Evolutionary conservation across 129 eudicot genomes (phyloP).

Genomic region (Helianthus annuus): HanXRQr2.0-SUNRISE NC_035449.2:95013973-95014472

Average conservation of each 20-base stretch:
- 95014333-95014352: slow-evolving; percentile 89
- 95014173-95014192: neutral
- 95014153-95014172: neutral
- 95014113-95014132: too few species aligned
- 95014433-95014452: too few species aligned
- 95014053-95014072: too few species aligned
- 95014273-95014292: slow-evolving; percentile 97
- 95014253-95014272: slow-evolving; percentile 79
- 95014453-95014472: too few species aligned
- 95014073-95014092: too few species aligned
- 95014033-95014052: too few species aligned
- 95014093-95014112: too few species aligned
- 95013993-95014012: too few species aligned
- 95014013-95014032: too few species aligned
- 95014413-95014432: too few species aligned
- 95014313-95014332: slow-evolving; percentile 85
- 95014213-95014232: neutral
- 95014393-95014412: neutral
- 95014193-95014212: slow-evolving; percentile 2
- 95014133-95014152: slow-evolving; percentile 41
- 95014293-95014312: slow-evolving; percentile 96
- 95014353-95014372: slow-evolving; percentile 90
- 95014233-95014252: slow-evolving; percentile 11
- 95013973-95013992: too few species aligned
- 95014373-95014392: slow-evolving; percentile 74